Conservation (phyloP, 2,329 filamentous ascomycete species). For the Fusarium austroafricanum region DNA sequence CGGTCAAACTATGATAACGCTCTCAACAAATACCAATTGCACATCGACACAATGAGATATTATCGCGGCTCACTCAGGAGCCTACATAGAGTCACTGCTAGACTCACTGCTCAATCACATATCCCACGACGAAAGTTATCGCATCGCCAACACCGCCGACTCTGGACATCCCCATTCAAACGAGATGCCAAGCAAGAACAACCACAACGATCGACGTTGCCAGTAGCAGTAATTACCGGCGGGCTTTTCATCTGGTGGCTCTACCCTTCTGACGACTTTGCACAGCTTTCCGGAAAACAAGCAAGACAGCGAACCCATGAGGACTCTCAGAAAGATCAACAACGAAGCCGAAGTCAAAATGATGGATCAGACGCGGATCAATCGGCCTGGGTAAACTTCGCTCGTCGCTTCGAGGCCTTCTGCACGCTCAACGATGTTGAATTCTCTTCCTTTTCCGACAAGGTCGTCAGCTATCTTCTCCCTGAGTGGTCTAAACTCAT, state of each 20-base stretch:
- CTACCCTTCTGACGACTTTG: slow-evolving; percentile 58
- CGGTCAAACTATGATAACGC: slow-evolving; percentile 21
- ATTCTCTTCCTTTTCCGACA: slow-evolving; percentile 66
- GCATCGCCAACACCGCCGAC: slow-evolving; percentile 33
- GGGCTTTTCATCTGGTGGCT: slow-evolving; percentile 58
- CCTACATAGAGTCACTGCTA: slow-evolving; percentile 33
- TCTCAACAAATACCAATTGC: slow-evolving; percentile 20
- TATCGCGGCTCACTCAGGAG: slow-evolving; percentile 40
- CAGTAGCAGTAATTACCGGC: slow-evolving; percentile 50
- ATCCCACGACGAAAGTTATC: slow-evolving; percentile 32
- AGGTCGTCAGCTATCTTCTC: slow-evolving; percentile 76
- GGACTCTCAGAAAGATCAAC: slow-evolving; percentile 11
- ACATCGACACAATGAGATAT: slow-evolving; percentile 36
- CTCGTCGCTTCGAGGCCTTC: slow-evolving; percentile 63
- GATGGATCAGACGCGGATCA: slow-evolving; percentile 43
- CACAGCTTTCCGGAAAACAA: slow-evolving; percentile 48
- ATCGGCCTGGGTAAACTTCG: slow-evolving; percentile 62
- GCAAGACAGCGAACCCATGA: slow-evolving; percentile 14
- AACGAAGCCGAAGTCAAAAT: slow-evolving; percentile 35
- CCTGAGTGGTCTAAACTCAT: slow-evolving; percentile 85
- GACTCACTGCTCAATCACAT: slow-evolving; percentile 29
- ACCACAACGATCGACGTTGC: slow-evolving; percentile 44
- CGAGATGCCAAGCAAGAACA: slow-evolving; percentile 37
- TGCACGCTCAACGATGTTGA: slow-evolving; percentile 66
- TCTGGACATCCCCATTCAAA: slow-evolving; percentile 34